A percentile compares a stretch with the other conserved stretches of the same genome.
Evolutionary conservation across 1,284 basidiomycete species (phyloP).

Genomic region (Albatrellus sp.): DNA sequence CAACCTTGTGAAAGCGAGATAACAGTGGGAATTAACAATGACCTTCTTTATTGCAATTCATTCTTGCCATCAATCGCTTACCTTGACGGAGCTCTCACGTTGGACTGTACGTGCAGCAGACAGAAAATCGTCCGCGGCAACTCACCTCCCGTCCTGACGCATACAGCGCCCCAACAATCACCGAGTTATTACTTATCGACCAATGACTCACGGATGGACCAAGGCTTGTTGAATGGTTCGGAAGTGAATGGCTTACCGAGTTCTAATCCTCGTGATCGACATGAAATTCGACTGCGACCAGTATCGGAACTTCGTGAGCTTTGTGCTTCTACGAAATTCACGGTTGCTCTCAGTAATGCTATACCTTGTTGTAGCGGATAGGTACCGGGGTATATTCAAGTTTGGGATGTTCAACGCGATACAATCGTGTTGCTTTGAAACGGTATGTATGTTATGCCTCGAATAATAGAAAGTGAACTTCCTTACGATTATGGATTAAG

Average conservation of each 20-base stretch:
- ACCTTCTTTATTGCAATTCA: no score
- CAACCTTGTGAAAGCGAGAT: no score
- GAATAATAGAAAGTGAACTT: not conserved
- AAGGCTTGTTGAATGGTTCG: no score
- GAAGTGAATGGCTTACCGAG: not conserved
- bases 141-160: no score
- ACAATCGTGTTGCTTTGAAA: slow-evolving; percentile 73
- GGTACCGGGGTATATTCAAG: slow-evolving; percentile 71
- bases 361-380: slow-evolving; percentile 45
- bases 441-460: slow-evolving; percentile 28
- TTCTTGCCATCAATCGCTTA: no score
- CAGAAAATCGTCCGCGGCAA: no score
- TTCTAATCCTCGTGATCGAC: not conserved
- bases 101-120: no score
- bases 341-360: not conserved
- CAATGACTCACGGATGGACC: no score
- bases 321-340: not conserved
- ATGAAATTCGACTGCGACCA: slow-evolving; percentile 39
- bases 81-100: no score
- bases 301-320: slow-evolving; percentile 60
- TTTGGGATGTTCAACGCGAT: slow-evolving; percentile 86
- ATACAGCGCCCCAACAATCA: no score
- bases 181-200: no score
- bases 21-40: no score
- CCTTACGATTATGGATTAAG: slow-evolving; percentile 24